Base-by-base conservation (phyloP, 1,139 yeast genomes). In the Candida pseudoviswanathii region DNA sequence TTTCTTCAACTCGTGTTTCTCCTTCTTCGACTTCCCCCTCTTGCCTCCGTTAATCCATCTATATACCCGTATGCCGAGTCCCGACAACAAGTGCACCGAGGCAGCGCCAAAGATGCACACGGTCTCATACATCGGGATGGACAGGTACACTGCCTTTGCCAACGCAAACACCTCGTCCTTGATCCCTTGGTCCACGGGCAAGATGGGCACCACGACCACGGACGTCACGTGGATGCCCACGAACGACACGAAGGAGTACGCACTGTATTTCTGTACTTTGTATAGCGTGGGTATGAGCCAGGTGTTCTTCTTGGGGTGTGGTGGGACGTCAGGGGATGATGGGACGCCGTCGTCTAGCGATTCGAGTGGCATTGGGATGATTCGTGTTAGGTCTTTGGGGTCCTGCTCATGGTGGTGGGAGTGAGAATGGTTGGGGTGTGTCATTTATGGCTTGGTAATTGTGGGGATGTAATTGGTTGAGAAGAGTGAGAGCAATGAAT, bases 101-200 rank as follows among this genome's bases (percentile, higher is more conserved):
- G 75, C 65, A 0, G 85, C 68, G 0, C 82, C 84, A 46, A 76
- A 65, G 0, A 85, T 77, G 26, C 79, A 58, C 0, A 73, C 48
- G 5, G 67, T 64, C 60, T 86, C 94, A 16, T 82, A 65, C 1
- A 68, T 56, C 0, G 84, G 77, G 2, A 75, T 64, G 6, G 62
- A 56, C 49, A 83, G 88, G 62, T 87, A 88, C 0, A 88, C 61
- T 7, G 84, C 78, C 43, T 91, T 70, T 0, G 85, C 81, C 67
- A 85, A 71, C 52, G 84, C 81, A 51, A 88, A 72, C 11, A 84
- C 61, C 47, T 85, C 84, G 51, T 85, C 80, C 9, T 82, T 81
- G 2, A 73, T 48, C 10, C 51, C 57, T n/a, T 25, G 21, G 0
- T 68, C 68, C 10, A 71, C 52, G 1, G 84, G 78, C 5, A 82